phyloP scores from a whole-genome alignment of 2,329 filamentous ascomycete genomes.

The Emericellopsis cladophorae region DNA sequence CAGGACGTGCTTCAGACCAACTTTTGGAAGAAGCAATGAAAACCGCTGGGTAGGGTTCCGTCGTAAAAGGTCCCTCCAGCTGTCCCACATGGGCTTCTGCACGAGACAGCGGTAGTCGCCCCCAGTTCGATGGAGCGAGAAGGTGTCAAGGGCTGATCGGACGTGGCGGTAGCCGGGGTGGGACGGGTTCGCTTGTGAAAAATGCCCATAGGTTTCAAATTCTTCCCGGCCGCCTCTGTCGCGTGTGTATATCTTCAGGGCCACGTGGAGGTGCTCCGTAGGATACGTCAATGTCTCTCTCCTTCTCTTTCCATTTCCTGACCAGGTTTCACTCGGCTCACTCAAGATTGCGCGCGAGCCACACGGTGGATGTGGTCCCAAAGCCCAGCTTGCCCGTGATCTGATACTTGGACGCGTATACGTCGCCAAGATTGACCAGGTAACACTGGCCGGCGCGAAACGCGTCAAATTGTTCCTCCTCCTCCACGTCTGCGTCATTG shows the following conservation, averaged over 20 bases:
- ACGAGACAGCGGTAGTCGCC: constrained; percentile 17
- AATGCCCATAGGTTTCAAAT: constrained; percentile 5
- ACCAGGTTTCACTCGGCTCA: not conserved
- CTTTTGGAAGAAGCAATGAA: constrained; percentile 8
- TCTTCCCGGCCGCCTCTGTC: constrained; percentile 6
- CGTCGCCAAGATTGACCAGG: constrained; percentile 24
- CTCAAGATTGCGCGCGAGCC: constrained; percentile 17
- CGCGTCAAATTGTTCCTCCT: constrained; percentile 9
- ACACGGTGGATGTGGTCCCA: constrained; percentile 28
- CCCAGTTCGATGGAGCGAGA: constrained; percentile 8
- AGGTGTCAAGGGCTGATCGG: constrained; percentile 15
- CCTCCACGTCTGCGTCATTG: constrained; percentile 3
- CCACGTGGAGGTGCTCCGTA: not conserved
- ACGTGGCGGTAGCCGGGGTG: constrained; percentile 17
- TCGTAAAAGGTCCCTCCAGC: constrained; percentile 20
- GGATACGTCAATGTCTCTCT: too few species aligned
- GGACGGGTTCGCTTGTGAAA: constrained; percentile 6
- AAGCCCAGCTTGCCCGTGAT: constrained; percentile 26
- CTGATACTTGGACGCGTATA: constrained; percentile 23
- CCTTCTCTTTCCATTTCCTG: too few species aligned
- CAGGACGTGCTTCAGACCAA: constrained; percentile 16
- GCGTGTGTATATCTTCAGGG: constrained; percentile 9
- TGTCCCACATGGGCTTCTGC: constrained; percentile 24
- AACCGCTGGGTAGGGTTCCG: constrained; percentile 21
- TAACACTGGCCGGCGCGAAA: constrained; percentile 8